Evolutionary conservation across 148 eudicot species (phyloP), one percentile per base, ranked within the genome.

Genomic region (Euryodendron excelsum): DNA sequence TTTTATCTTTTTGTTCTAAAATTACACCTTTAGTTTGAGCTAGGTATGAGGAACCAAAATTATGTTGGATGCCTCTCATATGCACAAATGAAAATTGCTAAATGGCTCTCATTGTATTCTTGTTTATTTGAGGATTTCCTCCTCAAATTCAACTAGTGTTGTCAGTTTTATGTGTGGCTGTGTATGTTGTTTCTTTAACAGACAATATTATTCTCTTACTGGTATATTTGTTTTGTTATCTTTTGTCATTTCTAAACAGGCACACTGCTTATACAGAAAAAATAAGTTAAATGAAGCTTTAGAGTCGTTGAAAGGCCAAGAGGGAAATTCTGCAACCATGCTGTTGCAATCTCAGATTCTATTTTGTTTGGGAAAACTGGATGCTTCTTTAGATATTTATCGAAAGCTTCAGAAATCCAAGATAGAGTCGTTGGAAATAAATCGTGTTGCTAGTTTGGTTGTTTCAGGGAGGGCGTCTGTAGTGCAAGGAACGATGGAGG

Each of bases 221-320:
- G 65, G 60, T 41, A 20, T 74, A 17, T 80, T 36, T 52, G 12
- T 50, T 61, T 41, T 58, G 55, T 66, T 47, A 39, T 45, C 41
- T 61, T 73, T 63, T 82, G 75, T 72, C 63, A 1, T 84, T 69
- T 68, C 69, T 70, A 15, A 56, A 31, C 61, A 94, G 98, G 97
- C 98, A 52, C 91, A 94, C 75, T 94, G 98, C 88, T 85, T 90
- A 67, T 92, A 92, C 88, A 88, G 92, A 84, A 88, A 88, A 87
- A 94, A 94, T 84, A 92, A 87, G 81, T 78, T 89, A 78, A 90
- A 88, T 56, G 97, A 91, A 83, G 98, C 98, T 80, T 75, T 92
- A 84, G 89, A 80, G 61, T 76, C 84, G 48, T 79, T 91, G 87
- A 87, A 91, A 83, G 90, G 87, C 80, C 86, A 80, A 76, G 97